Evolutionary conservation across 257 asterid genomes (phyloP).

Genomic region (Scutellaria minor): DNA sequence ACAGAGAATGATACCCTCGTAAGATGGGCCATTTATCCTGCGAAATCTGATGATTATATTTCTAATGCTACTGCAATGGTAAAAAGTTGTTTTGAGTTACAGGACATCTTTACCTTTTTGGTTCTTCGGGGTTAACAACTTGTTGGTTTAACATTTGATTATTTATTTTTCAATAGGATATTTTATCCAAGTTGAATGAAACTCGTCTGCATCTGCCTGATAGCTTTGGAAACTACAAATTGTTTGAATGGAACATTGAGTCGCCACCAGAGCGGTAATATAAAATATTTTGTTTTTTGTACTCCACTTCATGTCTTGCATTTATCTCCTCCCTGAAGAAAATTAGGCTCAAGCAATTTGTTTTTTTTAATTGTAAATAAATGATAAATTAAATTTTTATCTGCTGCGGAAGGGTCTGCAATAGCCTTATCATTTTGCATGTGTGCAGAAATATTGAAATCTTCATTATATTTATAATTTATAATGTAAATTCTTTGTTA

Average conservation of each 20-base stretch:
- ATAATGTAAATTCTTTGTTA: too few species aligned
- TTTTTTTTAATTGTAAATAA: background rate
- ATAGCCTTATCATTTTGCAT: background rate
- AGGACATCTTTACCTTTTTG: constrained; percentile 21
- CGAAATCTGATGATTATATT: constrained; percentile 58
- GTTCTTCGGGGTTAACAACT: constrained; percentile 31
- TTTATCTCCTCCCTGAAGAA: background rate
- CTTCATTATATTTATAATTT: too few species aligned
- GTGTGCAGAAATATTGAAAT: background rate
- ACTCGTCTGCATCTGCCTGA: constrained; percentile 64
- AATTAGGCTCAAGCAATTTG: constrained; percentile 15
- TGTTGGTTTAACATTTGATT: constrained; percentile 20
- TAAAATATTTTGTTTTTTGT: constrained; percentile 18
- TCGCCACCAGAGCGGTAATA: constrained; percentile 65
- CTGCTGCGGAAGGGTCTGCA: background rate
- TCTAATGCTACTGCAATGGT: constrained; percentile 77
- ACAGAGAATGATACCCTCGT: constrained; percentile 66
- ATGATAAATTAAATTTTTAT: background rate
- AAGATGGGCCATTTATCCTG: constrained; percentile 79
- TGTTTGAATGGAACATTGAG: constrained; percentile 66
- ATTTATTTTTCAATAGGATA: constrained; percentile 52
- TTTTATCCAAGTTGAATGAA: constrained; percentile 61
- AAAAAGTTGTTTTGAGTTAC: constrained; percentile 30
- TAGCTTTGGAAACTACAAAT: constrained; percentile 74
- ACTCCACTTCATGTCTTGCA: constrained; percentile 19